Base-by-base conservation (phyloP, 139 green algal species). In the Raphidocelis subcapitata region DNA sequence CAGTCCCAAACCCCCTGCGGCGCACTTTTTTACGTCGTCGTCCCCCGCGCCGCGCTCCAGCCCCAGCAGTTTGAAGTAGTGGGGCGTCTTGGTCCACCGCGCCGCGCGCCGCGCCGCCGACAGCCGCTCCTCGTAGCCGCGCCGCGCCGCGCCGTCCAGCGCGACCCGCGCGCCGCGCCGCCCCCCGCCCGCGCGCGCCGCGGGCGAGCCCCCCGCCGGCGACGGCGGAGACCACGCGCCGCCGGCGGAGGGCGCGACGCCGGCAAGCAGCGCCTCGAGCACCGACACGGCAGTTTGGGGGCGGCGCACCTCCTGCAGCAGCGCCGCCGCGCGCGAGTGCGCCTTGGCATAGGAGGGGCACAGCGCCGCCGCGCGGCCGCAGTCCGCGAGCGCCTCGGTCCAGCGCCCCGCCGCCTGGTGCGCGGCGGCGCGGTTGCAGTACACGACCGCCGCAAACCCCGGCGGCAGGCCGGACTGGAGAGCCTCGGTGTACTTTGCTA, bases 401-500 rank as follows among this genome's bases (percentile, higher is more conserved):
- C 79, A 47, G 26, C 64, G 47, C 0, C 72, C 52, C 28, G 85
- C 35, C 18, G 59, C 72, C 74, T 91, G 82, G 57, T 88, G 59
- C n/a, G 86, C 90, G 3, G 91, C 91, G 0, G 90, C 91, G 5
- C 91, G 76, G 86, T 95, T 96, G 81, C 78, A 75, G 69, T 92
- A 79, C 81, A 96, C 81, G 69, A 96, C 79, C 14, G 90, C 89
- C 1, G 87, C 85, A 65, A 89, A 88, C 5, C 63, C 65, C 1
- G 79, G 65, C 2, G 79, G 79, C 3, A 54, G 62, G 44, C 72
- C 71, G 16, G 69, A 35, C 4, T 64, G 41, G 28, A 91, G 67
- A 3, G 83, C 83, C 37, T 79, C 59, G 18, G 26, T 81, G 78
- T 94, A 94, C 28, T 62, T 64, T 15, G 82, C 75, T 4, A 82